Evolutionary conservation across 1,284 basidiomycete species (phyloP), one percentile per base, ranked within the genome.

Genomic region (Ustilago bromivora): DNA sequence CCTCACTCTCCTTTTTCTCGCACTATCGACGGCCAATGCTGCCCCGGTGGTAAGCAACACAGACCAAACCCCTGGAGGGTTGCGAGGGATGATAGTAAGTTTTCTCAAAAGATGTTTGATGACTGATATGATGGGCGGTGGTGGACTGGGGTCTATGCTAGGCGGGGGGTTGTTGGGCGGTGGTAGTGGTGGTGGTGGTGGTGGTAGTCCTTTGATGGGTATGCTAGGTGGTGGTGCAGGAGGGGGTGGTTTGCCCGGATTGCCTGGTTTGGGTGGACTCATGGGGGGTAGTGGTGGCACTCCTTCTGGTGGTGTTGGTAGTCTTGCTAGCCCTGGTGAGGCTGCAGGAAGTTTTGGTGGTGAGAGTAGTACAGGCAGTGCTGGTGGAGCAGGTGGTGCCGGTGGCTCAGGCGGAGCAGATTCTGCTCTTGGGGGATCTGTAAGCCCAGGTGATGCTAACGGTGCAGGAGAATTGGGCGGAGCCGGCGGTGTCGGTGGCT

Each of bases 181-280:
- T 1, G 32, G 52, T 15, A 32, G 52, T 9, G 46, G 46, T 12
- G n/a, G 19, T 15, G 32, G 52, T 13, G 52, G 52, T 17, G 34
- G 52, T 4, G 28, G 40, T 41, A 32, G 13, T 5, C 28, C 41
- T 8, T 17, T 40, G 38, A 12, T 41, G 57, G 46, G 52, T n/a
- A 36, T 54, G 52, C 52, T 28, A 23, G 35, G 35, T 23, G 53
- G 53, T 12, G 53, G 52, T n/a, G 54, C 36, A 41, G 54, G 54
- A 13, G 51, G 31, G 12, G 12, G 13, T 4, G 54, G 54, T 15
- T 17, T n/a, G 10, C 13, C 40, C 6, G 40, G 40, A 15, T 15
- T 38, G 35, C 36, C 38, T 31, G 55, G 38, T 28, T 31, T 57
- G 40, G 55, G 55, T 36, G 35, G 28, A 19, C n/a, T 35, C 23